Evolutionary conservation across 176 grass and related monocot genomes (phyloP).

Genomic region (Dactylis glomerata): DNA sequence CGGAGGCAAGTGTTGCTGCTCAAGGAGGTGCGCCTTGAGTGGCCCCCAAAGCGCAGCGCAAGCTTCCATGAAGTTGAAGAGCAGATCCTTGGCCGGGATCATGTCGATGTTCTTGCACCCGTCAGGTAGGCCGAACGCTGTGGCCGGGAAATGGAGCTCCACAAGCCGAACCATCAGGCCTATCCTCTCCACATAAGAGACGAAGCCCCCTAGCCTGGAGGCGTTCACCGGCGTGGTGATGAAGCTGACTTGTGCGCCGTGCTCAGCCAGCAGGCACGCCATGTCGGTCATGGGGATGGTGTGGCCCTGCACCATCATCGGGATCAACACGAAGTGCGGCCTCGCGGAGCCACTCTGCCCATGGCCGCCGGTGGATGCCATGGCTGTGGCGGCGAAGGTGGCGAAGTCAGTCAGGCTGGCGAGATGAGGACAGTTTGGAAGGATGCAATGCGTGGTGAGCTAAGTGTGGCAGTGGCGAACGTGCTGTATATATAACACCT

Average conservation of each 20-base stretch:
- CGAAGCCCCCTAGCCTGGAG: constrained; percentile 30
- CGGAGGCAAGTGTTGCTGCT: constrained; percentile 15
- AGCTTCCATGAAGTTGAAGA: constrained; percentile 44
- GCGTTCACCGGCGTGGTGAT: constrained; percentile 59
- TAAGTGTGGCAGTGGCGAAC: no score
- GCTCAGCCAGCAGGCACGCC: constrained; percentile 48
- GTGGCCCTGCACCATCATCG: constrained; percentile 55
- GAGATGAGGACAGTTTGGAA: no score
- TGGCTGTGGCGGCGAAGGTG: neutral
- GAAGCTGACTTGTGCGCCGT: constrained; percentile 48
- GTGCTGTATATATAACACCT: no score
- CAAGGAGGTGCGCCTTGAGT: constrained; percentile 33
- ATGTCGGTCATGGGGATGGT: constrained; percentile 68
- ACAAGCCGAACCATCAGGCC: constrained; percentile 45
- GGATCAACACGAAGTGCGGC: constrained; percentile 36
- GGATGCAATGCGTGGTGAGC: no score
- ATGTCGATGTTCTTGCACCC: constrained; percentile 61
- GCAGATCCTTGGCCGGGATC: constrained; percentile 14
- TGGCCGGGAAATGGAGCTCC: constrained; percentile 44
- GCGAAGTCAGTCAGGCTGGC: no score
- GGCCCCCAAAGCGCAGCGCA: constrained; percentile 38
- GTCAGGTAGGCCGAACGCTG: constrained; percentile 43
- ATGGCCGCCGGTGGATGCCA: neutral
- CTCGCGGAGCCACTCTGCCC: neutral
- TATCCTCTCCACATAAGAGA: neutral